These are phyloP conservation scores for Prunus armeniaca DNA, from an alignment of 306 rosid species.

Conservation along the genomic window DNA sequence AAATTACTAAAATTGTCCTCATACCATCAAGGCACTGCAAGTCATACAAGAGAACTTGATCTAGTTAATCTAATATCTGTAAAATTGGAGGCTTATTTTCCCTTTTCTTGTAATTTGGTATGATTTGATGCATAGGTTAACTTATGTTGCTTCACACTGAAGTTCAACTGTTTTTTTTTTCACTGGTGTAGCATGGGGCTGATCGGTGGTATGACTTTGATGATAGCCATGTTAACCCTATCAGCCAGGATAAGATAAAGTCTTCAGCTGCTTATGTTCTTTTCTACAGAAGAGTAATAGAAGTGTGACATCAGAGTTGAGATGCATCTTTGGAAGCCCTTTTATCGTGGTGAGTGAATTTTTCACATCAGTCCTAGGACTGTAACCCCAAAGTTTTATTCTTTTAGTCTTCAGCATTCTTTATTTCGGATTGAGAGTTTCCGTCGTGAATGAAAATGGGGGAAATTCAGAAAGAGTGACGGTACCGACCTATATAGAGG, in stretches of 20 bases:
- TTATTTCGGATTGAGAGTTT: slow-evolving; percentile 31
- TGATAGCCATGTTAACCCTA: slow-evolving; percentile 81
- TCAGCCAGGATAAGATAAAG: slow-evolving; percentile 86
- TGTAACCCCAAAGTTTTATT: slow-evolving; percentile 37
- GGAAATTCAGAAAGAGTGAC: background rate
- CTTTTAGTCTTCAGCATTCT: slow-evolving; percentile 31
- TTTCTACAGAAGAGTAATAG: slow-evolving; percentile 82
- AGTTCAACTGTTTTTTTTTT: slow-evolving; percentile 12
- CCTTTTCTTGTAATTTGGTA: background rate
- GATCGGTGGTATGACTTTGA: slow-evolving; percentile 96
- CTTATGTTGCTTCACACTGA: slow-evolving; percentile 15
- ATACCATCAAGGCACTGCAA: too few species aligned
- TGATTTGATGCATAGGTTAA: slow-evolving; percentile 5
- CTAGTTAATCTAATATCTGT: background rate
- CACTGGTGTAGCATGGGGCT: slow-evolving; percentile 69
- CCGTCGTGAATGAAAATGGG: slow-evolving; percentile 25
- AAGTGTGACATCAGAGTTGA: slow-evolving; percentile 31
- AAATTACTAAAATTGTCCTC: too few species aligned
- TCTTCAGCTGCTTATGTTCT: slow-evolving; percentile 96
- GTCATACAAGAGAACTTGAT: background rate
- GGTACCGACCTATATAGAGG: slow-evolving; percentile 22
- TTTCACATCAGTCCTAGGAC: slow-evolving; percentile 40
- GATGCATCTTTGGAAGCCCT: slow-evolving; percentile 28
- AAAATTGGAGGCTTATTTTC: slow-evolving; percentile 14
- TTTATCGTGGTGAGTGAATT: slow-evolving; percentile 25